Evolutionary conservation across 805 yeast species (phyloP), one percentile per base, ranked within the genome.

Genomic region (Metschnikowia lunata): DNA sequence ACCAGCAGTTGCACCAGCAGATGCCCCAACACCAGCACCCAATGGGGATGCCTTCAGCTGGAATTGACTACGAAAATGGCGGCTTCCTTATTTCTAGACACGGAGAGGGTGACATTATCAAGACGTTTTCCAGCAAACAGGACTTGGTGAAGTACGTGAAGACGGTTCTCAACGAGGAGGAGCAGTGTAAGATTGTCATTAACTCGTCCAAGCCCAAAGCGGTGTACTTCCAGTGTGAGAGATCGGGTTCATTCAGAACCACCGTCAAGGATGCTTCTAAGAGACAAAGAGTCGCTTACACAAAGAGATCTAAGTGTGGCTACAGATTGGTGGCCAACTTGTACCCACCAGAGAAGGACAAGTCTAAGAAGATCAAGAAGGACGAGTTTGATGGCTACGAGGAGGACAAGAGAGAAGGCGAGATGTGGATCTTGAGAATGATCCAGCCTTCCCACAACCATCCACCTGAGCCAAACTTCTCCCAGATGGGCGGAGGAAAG

Each of bases 121-220:
- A 54, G 55, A 54, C 58, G 13, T 54, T 54, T 42, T 29, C 47
- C 30, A 45, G 54, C 36, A 54, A 54, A 50, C 57, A 36, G 49
- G 58, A 54, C 30, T 43, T 54, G 45, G 63, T 60, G 44, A 58
- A 60, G 50, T 60, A 56, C 49, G 74, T 71, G 35, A 71, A 70
- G 54, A 61, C 61, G 29, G 63, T 59, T 31, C 67, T 71, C 43
- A 66, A 69, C 49, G 56, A 53, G 41, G 62, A 60, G 52, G 64
- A 60, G 52, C 56, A 56, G 47, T 71, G 75, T 55, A 65, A 69
- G 54, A 70, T 71, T 55, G 76, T 71, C 35, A 71, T 71, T 56
- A 69, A 69, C 56, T 67, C 74, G 27, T 69, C 74, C 26, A 71
- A 71, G 57, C 75, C 75, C 18, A 70, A 71, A 56, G 76, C 76